Percentiles rank a stretch among this genome's conserved stretches.
Conservation (phyloP, 2,329 filamentous ascomycete genomes). For the Microcyclosporella mali region DNA sequence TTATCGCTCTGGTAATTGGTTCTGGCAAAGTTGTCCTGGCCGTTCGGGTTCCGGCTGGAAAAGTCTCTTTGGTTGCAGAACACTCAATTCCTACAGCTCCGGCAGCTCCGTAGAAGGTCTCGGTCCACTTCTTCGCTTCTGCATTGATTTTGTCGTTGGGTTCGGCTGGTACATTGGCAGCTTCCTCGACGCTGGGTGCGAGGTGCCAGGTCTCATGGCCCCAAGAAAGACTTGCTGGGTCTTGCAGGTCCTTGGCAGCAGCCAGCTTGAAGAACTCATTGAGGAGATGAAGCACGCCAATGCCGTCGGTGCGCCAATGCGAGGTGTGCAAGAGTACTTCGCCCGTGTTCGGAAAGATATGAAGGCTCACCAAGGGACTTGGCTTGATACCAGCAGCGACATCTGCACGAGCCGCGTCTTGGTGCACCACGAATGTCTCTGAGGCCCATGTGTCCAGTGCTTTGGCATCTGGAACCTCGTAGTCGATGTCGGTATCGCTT, state of each 20-base stretch:
- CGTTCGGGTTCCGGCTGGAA: not conserved
- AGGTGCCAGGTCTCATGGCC: not conserved
- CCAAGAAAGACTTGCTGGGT: not conserved
- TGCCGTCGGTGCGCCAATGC: conserved; percentile 2
- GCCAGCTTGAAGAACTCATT: not conserved
- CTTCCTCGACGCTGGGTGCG: not conserved
- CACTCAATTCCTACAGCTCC: not conserved
- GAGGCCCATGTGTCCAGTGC: not conserved
- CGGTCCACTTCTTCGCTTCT: not conserved
- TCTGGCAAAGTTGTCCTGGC: not conserved
- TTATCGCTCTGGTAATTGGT: not conserved
- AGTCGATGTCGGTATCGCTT: not conserved
- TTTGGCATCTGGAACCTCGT: not conserved
- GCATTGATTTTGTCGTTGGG: not conserved
- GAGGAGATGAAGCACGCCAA: conserved; percentile 1
- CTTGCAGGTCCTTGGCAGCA: not conserved
- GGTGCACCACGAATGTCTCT: conserved; percentile 1
- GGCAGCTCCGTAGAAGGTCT: not conserved
- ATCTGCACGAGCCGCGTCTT: not conserved
- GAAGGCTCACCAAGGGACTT: not conserved
- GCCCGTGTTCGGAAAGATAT: not conserved
- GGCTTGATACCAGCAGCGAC: not conserved
- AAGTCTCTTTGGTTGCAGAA: not conserved
- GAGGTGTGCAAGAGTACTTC: not conserved
- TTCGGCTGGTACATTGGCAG: not conserved